A percentile compares a stretch with the other conserved stretches of the same genome.
These are phyloP conservation scores for Lentinula edodes DNA, from an alignment of 768 basidiomycete genomes.

Conservation along the genomic window DNA sequence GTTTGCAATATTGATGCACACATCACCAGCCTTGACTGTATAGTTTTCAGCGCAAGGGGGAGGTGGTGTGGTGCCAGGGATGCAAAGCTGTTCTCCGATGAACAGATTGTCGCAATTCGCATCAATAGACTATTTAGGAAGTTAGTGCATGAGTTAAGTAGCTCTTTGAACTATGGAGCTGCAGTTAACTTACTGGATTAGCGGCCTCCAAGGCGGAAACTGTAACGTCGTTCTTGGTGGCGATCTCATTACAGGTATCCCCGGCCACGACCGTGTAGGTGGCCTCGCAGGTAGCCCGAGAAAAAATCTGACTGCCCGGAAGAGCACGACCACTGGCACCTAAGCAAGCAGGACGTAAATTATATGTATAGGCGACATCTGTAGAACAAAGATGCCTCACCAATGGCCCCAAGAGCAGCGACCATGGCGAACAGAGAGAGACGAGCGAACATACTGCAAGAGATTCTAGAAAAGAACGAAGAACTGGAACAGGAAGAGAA, in stretches of 20 bases:
- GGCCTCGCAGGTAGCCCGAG: not conserved
- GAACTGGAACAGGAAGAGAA: not conserved
- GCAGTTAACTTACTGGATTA: not conserved
- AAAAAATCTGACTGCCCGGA: not conserved
- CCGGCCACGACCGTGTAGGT: not conserved
- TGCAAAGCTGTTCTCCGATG: not conserved
- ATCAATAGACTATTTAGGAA: not conserved
- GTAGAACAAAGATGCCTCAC: not conserved
- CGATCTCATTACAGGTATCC: not conserved
- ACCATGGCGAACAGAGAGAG: not conserved
- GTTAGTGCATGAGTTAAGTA: not conserved
- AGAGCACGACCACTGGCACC: not conserved
- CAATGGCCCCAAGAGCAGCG: not conserved
- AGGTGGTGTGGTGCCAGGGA: not conserved
- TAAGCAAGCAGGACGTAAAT: not conserved
- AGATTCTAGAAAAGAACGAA: not conserved
- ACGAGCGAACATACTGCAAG: not conserved
- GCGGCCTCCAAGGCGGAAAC: not conserved
- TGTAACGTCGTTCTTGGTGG: not conserved
- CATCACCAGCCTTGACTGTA: not conserved
- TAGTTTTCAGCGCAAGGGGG: not conserved
- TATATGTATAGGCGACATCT: not conserved
- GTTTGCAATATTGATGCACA: not conserved
- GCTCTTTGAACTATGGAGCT: not conserved
- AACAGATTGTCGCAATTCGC: not conserved